These are phyloP conservation scores for Ceratobasidium sp. DNA, from an alignment of 1,284 basidiomycete species.

Conservation along the genomic window DNA sequence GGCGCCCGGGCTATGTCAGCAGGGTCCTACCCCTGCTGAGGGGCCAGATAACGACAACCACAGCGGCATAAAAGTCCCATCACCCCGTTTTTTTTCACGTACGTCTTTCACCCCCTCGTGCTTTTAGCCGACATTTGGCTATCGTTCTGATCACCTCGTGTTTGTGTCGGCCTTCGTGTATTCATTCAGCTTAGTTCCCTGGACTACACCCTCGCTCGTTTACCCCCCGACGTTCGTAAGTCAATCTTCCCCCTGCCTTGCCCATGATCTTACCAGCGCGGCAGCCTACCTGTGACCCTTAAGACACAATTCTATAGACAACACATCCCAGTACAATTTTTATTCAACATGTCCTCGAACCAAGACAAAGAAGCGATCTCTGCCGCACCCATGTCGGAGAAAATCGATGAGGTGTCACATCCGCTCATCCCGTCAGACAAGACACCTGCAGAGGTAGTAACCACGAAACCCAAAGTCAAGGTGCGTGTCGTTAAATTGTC, in stretches of 20 bases:
- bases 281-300: slow-evolving; percentile 30
- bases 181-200: slow-evolving; percentile 8
- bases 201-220: slow-evolving; percentile 21
- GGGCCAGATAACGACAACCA: slow-evolving; percentile 15
- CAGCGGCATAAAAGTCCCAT: slow-evolving; percentile 6
- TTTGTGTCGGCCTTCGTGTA: not conserved
- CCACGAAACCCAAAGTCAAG: slow-evolving; percentile 42
- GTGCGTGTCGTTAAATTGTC: not conserved
- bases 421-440: slow-evolving; percentile 31
- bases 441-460: slow-evolving; percentile 22
- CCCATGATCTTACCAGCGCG: not conserved
- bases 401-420: slow-evolving; percentile 31
- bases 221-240: slow-evolving; percentile 39
- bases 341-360: slow-evolving; percentile 26
- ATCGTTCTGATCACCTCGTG: slow-evolving; percentile 37
- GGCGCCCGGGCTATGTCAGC: slow-evolving; percentile 22
- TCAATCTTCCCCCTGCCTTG: not conserved
- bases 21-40: not conserved
- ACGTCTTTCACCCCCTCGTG: not conserved
- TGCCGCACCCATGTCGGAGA: slow-evolving; percentile 21
- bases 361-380: slow-evolving; percentile 34
- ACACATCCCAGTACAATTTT: slow-evolving; percentile 3
- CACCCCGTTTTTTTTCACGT: slow-evolving; percentile 5
- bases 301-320: slow-evolving; percentile 2
- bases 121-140: slow-evolving; percentile 8